Conservation (phyloP, 805 yeast genomes). For the Barnettozyma californica region DNA sequence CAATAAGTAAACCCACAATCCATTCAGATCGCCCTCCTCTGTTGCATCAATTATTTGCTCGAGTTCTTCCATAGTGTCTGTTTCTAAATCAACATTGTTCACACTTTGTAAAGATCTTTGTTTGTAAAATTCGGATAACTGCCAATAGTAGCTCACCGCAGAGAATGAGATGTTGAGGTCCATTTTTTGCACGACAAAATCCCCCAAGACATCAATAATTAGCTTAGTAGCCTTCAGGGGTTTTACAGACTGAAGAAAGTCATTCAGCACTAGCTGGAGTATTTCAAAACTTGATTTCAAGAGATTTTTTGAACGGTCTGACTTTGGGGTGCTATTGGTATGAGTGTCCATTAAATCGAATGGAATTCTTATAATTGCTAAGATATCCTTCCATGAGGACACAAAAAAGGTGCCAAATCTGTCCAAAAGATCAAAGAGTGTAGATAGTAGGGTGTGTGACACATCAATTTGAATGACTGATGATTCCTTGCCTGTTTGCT, state of each 20-base stretch:
- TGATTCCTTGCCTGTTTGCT: constrained; percentile 28
- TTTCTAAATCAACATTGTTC: constrained; percentile 5
- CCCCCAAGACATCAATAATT: constrained; percentile 65
- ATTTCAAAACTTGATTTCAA: constrained; percentile 73
- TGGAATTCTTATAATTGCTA: constrained; percentile 53
- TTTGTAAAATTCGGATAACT: constrained; percentile 72
- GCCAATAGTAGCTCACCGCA: constrained; percentile 88
- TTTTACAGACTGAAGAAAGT: constrained; percentile 60
- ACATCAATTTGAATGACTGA: constrained; percentile 64
- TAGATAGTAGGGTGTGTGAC: constrained; percentile 53
- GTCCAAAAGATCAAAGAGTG: constrained; percentile 69
- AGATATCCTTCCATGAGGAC: constrained; percentile 70
- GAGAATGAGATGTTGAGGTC: constrained; percentile 89
- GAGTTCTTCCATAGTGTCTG: constrained; percentile 23
- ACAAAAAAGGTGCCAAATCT: constrained; percentile 61
- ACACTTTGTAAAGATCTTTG: constrained; percentile 4
- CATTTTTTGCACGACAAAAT: constrained; percentile 62
- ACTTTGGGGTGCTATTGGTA: constrained; percentile 19
- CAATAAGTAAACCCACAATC: constrained; percentile 61
- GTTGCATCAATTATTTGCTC: constrained; percentile 21
- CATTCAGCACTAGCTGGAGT: constrained; percentile 78
- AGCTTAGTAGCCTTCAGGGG: constrained; percentile 60
- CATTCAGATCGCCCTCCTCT: constrained; percentile 26
- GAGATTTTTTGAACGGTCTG: constrained; percentile 26
- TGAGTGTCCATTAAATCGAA: constrained; percentile 38